Base-by-base conservation (phyloP, 805 yeast genomes). In the Candida wancherniae region DNA sequence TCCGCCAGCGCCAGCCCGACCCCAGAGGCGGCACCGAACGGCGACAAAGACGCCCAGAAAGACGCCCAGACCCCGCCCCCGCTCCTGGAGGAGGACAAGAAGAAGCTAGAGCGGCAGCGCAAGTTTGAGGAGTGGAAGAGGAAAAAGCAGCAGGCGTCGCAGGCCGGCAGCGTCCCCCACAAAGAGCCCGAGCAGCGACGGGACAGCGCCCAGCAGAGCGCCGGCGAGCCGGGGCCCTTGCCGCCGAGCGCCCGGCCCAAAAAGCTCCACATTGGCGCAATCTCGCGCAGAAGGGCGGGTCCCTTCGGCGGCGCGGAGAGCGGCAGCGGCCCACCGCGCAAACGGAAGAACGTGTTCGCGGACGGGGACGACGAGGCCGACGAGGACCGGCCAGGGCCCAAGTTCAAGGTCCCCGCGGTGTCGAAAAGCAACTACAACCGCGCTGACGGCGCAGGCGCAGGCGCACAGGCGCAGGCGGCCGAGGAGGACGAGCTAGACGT, bases 291-390 rank as follows among this genome's bases (percentile, higher is more conserved):
- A n/a, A n/a, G n/a, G n/a, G n/a, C n/a, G n/a, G n/a, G n/a, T n/a
- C n/a, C n/a, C n/a, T n/a, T n/a, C n/a, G n/a, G n/a, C n/a, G n/a
- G n/a, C n/a, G n/a, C n/a, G n/a, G n/a, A n/a, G n/a, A n/a, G n/a
- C n/a, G n/a, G n/a, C n/a, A n/a, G n/a, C n/a, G n/a, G n/a, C n/a
- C n/a, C n/a, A n/a, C n/a, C n/a, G n/a, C n/a, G n/a, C n/a, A n/a
- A n/a, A 8, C 9, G 3, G 29, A 24, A 8, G 17, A 18, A 18
- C 31, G 22, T 6, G 29, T 32, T 11, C 21, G 45, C 2, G n/a
- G n/a, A n/a, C n/a, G 56, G 61, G 24, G 58, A 39, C 3, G 57
- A 44, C 4, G 53, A 48, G 4, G 60, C 53, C 4, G 63, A 60
- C 5, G 57, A 46, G 2, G 47, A 34, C 4, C 34, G 15, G 3